phyloP scores from a whole-genome alignment of 768 basidiomycete species.

The Cystofilobasidium capitatum region DNA sequence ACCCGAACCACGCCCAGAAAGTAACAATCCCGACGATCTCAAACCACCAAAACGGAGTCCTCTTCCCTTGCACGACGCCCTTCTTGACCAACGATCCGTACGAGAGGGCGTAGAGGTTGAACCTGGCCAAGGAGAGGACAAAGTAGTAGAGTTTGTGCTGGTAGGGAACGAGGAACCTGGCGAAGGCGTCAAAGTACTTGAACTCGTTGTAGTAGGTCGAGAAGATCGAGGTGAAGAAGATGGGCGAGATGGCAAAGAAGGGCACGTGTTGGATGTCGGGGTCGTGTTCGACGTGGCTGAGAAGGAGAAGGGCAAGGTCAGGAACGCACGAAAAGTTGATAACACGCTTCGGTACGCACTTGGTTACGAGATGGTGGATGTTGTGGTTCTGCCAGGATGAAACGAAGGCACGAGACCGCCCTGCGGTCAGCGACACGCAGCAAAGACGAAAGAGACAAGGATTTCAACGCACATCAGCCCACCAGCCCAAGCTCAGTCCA shows the following conservation, averaged over 20 bases:
- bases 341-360: slow-evolving; percentile 3
- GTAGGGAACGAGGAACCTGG: slow-evolving; percentile 55
- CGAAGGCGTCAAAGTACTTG: slow-evolving; percentile 64
- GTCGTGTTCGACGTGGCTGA: slow-evolving; percentile 71
- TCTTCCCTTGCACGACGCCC: slow-evolving; percentile 41
- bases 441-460: neutral
- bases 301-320: slow-evolving; percentile 17
- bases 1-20: slow-evolving; percentile 82
- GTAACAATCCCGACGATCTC: slow-evolving; percentile 67
- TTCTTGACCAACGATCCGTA: slow-evolving; percentile 61
- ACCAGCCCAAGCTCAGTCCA: slow-evolving; percentile 93
- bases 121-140: slow-evolving; percentile 78
- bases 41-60: slow-evolving; percentile 50
- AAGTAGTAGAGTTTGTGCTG: slow-evolving; percentile 93
- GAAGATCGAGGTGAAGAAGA: slow-evolving; percentile 75
- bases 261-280: slow-evolving; percentile 58
- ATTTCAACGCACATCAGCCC: slow-evolving; percentile 69
- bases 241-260: slow-evolving; percentile 84
- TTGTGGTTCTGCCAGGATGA: slow-evolving; percentile 55
- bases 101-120: slow-evolving; percentile 86
- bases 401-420: slow-evolving; percentile 1
- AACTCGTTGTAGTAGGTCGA: slow-evolving; percentile 89
- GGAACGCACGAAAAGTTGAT: neutral
- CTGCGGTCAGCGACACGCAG: slow-evolving; percentile 11
- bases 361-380: slow-evolving; percentile 74